Conservation (phyloP, 1,284 basidiomycete species). For the Fomitopsis schrenkii region DNA sequence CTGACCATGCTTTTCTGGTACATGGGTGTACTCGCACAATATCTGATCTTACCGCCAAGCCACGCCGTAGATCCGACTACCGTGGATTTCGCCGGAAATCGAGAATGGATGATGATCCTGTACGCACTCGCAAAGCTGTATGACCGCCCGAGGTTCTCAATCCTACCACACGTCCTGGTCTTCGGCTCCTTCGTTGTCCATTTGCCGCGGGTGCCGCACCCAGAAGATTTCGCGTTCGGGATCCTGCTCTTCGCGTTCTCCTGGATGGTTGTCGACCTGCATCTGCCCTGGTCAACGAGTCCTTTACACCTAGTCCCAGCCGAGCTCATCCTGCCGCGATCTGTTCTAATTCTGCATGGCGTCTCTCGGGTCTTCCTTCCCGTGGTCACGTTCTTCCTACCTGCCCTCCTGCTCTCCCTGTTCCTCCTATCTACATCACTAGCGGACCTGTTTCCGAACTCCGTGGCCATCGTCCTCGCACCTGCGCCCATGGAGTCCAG, state of each 20-base stretch:
- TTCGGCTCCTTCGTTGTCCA: constrained; percentile 28
- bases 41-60: constrained; percentile 39
- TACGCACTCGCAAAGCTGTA: constrained; percentile 31
- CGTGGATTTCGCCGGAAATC: constrained; percentile 22
- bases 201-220: constrained; percentile 33
- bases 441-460: constrained; percentile 28
- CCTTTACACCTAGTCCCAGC: constrained; percentile 38
- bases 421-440: constrained; percentile 41
- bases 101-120: constrained; percentile 36
- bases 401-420: constrained; percentile 37
- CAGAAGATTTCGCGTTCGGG: constrained; percentile 34
- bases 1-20: constrained; percentile 36
- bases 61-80: constrained; percentile 21
- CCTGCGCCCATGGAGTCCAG: constrained; percentile 44
- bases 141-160: constrained; percentile 18
- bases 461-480: neutral
- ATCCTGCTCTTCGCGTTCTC: constrained; percentile 37
- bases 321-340: constrained; percentile 37
- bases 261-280: constrained; percentile 39
- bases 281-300: constrained; percentile 38
- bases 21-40: constrained; percentile 38
- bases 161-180: constrained; percentile 28
- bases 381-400: constrained; percentile 42
- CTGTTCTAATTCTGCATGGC: constrained; percentile 35
- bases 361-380: constrained; percentile 36